phyloP scores from a whole-genome alignment of 2,329 filamentous ascomycete species.

The Penicillium glabrum region DNA sequence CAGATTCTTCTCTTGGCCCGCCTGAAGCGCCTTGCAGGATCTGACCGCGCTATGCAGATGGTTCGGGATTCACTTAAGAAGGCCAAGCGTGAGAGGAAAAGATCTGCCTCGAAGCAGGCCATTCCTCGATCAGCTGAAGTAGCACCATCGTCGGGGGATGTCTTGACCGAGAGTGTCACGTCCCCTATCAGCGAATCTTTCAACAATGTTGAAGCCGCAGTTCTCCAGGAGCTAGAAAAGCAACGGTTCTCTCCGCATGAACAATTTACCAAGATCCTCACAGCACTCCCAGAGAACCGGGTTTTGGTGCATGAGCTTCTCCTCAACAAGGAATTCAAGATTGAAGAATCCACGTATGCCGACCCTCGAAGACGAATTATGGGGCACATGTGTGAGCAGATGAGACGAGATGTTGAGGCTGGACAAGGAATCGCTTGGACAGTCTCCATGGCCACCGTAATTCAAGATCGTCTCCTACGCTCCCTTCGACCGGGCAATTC shows the following conservation, averaged over 20 bases:
- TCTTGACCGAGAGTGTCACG: constrained; percentile 37
- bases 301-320: constrained; percentile 63
- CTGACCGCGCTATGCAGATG: constrained; percentile 59
- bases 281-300: constrained; percentile 61
- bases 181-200: constrained; percentile 44
- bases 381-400: constrained; percentile 58
- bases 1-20: constrained; percentile 63
- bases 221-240: constrained; percentile 36
- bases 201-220: constrained; percentile 34
- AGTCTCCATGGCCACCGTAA: constrained; percentile 65
- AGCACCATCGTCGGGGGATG: constrained; percentile 32
- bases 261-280: constrained; percentile 55
- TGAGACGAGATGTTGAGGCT: constrained; percentile 58
- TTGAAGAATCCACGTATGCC: constrained; percentile 52
- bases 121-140: constrained; percentile 56
- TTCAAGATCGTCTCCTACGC: constrained; percentile 60
- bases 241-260: constrained; percentile 38
- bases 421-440: constrained; percentile 60
- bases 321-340: constrained; percentile 63
- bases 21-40: constrained; percentile 62
- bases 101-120: constrained; percentile 54
- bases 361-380: constrained; percentile 58
- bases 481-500: constrained; percentile 62
- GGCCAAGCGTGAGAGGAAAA: constrained; percentile 54
- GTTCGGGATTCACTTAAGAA: constrained; percentile 62